These are phyloP conservation scores for Selenicereus undatus DNA, from an alignment of 148 eudicot species.

Conservation along the genomic window DNA sequence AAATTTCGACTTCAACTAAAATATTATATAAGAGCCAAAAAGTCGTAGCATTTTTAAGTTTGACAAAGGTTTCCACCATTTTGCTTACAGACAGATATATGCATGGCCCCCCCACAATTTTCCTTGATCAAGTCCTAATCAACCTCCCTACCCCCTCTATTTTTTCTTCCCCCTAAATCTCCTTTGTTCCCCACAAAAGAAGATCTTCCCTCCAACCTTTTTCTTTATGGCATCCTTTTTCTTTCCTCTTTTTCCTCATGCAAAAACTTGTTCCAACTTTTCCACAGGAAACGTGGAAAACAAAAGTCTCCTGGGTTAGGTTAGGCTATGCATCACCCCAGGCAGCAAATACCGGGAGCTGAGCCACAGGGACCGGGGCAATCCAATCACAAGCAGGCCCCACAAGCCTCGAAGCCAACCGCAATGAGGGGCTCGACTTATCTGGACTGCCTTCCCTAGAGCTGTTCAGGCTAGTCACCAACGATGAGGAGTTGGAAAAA, in stretches of 20 bases:
- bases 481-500: constrained; percentile 53
- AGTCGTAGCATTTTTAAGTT: constrained; percentile 20
- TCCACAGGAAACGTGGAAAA: constrained; percentile 3
- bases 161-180: constrained; percentile 34
- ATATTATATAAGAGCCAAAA: constrained; percentile 34
- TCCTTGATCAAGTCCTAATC: constrained; percentile 28
- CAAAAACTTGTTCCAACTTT: constrained; percentile 25
- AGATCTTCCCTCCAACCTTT: constrained; percentile 14
- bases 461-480: constrained; percentile 65
- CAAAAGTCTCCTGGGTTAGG: background rate
- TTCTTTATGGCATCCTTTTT: constrained; percentile 11
- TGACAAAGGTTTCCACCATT: constrained; percentile 36
- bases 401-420: background rate
- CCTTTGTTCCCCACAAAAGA: constrained; percentile 32
- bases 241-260: constrained; percentile 18
- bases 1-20: too few relatives aligned
- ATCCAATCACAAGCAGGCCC: constrained; percentile 34
- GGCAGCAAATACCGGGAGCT: constrained; percentile 63
- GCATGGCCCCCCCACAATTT: constrained; percentile 11
- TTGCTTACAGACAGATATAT: constrained; percentile 27
- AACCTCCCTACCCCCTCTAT: constrained; percentile 24
- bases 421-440: constrained; percentile 26
- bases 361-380: constrained; percentile 43
- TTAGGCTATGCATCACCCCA: constrained; percentile 49
- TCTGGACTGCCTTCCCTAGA: constrained; percentile 83